Conservation (phyloP, 2,329 filamentous ascomycete species). For the Teratosphaeria pseudoeucalypti region DNA sequence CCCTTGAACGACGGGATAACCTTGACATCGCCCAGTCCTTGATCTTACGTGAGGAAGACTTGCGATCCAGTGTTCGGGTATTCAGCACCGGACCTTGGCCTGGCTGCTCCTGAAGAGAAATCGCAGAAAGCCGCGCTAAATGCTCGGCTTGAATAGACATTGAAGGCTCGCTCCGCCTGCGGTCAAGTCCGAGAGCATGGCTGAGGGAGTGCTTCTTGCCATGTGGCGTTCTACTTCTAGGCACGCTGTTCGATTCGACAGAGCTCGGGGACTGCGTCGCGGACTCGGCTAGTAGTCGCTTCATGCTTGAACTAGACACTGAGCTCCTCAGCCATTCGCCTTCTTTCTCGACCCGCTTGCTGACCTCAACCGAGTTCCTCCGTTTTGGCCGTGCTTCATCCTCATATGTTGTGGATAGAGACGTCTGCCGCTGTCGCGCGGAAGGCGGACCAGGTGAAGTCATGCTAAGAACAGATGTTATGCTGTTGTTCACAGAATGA, state of each 20-base stretch:
- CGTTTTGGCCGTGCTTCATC: slow-evolving; percentile 51
- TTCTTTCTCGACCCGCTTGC: slow-evolving; percentile 21
- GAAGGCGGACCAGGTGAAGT: slow-evolving; percentile 39
- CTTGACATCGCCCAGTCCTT: slow-evolving; percentile 53
- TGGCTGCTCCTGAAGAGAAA: slow-evolving; percentile 20
- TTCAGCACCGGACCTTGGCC: neutral
- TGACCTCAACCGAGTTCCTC: slow-evolving; percentile 14
- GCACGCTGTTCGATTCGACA: slow-evolving; percentile 8
- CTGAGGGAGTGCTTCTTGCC: slow-evolving; percentile 55
- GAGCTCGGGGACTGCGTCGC: slow-evolving; percentile 8
- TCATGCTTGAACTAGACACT: slow-evolving; percentile 8
- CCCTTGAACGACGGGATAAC: slow-evolving; percentile 51
- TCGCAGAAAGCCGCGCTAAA: slow-evolving; percentile 19
- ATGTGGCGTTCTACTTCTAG: slow-evolving; percentile 13
- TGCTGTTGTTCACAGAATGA: slow-evolving; percentile 67
- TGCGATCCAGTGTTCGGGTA: slow-evolving; percentile 6
- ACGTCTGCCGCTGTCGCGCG: slow-evolving; percentile 30
- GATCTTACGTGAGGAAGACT: slow-evolving; percentile 51
- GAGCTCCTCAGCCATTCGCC: slow-evolving; percentile 23
- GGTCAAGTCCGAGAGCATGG: slow-evolving; percentile 52
- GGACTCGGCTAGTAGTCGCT: slow-evolving; percentile 15
- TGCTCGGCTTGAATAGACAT: slow-evolving; percentile 17
- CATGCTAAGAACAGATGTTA: slow-evolving; percentile 63
- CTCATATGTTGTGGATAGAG: slow-evolving; percentile 31
- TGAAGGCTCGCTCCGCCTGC: slow-evolving; percentile 30